These are phyloP conservation scores for Priceomyces carsonii DNA, from an alignment of 805 yeast genomes.

Conservation along the genomic window DNA sequence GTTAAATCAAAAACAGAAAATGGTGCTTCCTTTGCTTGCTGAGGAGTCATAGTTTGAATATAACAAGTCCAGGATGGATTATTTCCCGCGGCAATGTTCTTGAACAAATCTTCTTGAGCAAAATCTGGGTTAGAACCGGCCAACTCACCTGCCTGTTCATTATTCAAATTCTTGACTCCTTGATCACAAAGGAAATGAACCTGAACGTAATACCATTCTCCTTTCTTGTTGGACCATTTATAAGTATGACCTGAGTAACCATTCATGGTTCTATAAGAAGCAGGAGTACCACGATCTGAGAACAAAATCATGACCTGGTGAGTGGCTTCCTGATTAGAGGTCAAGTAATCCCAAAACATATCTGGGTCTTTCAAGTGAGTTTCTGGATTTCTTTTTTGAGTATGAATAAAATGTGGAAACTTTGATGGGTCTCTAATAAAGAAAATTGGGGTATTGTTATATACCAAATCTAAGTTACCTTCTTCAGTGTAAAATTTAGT, in stretches of 20 bases:
- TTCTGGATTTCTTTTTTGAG: conserved; percentile 84
- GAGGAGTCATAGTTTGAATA: conserved; percentile 83
- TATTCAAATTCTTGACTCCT: conserved; percentile 51
- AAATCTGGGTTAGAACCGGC: conserved; percentile 82
- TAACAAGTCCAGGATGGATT: conserved; percentile 83
- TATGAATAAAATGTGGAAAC: conserved; percentile 86
- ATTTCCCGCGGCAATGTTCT: conserved; percentile 75
- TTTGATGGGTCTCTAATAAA: conserved; percentile 83
- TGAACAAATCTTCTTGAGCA: conserved; percentile 78
- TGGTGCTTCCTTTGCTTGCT: conserved; percentile 70
- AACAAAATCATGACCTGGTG: conserved; percentile 76
- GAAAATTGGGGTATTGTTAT: conserved; percentile 84
- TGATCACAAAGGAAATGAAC: conserved; percentile 72
- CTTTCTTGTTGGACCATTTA: conserved; percentile 74
- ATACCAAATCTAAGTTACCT: conserved; percentile 83
- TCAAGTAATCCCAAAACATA: conserved; percentile 84
- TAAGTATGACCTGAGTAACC: conserved; percentile 86
- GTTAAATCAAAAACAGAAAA: conserved; percentile 89
- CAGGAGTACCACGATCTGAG: conserved; percentile 83
- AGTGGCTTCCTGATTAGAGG: conserved; percentile 68
- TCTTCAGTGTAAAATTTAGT: conserved; percentile 80
- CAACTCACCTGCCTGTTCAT: conserved; percentile 67
- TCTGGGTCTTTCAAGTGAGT: conserved; percentile 78
- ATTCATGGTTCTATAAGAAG: conserved; percentile 72
- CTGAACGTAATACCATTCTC: conserved; percentile 78